Base-by-base conservation (phyloP, 2,329 filamentous ascomycete species). In the Geoglossum cookeanum region DNA sequence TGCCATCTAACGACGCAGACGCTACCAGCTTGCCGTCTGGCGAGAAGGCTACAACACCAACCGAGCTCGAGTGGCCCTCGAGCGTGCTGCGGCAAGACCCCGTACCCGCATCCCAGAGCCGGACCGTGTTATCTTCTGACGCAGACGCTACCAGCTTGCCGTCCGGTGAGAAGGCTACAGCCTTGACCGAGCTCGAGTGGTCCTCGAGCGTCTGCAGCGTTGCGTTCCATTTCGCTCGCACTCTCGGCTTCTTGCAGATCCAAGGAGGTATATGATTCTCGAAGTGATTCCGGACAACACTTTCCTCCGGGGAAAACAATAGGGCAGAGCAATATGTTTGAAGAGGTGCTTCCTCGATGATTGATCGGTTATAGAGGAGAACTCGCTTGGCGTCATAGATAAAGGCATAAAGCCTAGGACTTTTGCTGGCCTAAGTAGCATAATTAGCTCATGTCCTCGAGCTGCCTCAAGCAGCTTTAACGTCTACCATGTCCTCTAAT, bases 301-400 rank as follows among this genome's bases (percentile, higher is more conserved):
- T 67, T 4, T 55, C 30, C 1, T 53, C 35, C 30, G 66, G 69
- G 56, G 63, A 64, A 57, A 71, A 71, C 47, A 64, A 61, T 11
- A 64, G 66, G 7, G 59, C 67, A 17, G 62, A 68, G 7, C 58
- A 63, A 59, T 72, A 72, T 17, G 63, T 58, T 59, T 72, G 69
- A 4, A 66, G 59, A n/a, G 68, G 63, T 27, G 62, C 55, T 4
- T 57, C 60, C 52, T 67, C 58, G 45, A 71, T 66, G 37, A 64
- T 51, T 47, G 39, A 58, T 55, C 48, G 62, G 57, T 56, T 60
- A 62, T 63, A 57, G 61, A 57, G 60, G 59, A n/a, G 1, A 67
- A 67, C 70, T 58, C 66, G 65, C n/a, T 59, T 61, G 13, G 64
- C 22, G 2, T 22, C 22, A n/a, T n/a, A n/a, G n/a, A n/a, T n/a